Conservation (phyloP, 2,329 filamentous ascomycete species). For the Colletotrichum truncatum region DNA sequence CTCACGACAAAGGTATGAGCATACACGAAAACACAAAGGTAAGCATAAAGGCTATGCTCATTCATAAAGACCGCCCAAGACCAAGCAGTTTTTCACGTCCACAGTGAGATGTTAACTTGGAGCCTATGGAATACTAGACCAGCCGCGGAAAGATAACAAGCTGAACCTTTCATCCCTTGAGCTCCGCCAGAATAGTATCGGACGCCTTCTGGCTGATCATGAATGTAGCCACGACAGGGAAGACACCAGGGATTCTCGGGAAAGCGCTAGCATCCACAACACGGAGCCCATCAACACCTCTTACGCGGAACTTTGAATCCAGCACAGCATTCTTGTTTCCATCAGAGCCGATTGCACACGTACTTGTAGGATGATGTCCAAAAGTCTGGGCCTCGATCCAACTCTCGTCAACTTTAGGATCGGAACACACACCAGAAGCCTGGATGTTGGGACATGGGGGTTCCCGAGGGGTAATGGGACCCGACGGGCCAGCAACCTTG, state of each 20-base stretch:
- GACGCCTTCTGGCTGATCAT: constrained; percentile 71
- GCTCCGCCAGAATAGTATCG: constrained; percentile 56
- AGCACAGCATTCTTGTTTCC: constrained; percentile 64
- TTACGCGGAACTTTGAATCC: constrained; percentile 65
- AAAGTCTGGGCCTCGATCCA: constrained; percentile 54
- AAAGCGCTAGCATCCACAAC: constrained; percentile 71
- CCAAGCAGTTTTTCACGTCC: no score
- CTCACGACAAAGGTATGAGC: no score
- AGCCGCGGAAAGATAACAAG: no score
- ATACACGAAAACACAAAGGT: no score
- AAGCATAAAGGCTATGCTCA: no score
- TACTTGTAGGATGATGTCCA: constrained; percentile 66
- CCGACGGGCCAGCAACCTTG: constrained; percentile 29
- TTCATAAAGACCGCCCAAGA: no score
- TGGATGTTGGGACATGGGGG: constrained; percentile 30
- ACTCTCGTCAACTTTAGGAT: constrained; percentile 53
- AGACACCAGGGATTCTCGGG: constrained; percentile 54
- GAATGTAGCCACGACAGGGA: constrained; percentile 61
- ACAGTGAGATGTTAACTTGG: no score
- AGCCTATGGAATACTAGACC: no score
- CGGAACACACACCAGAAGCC: constrained; percentile 32
- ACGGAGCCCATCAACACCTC: constrained; percentile 62
- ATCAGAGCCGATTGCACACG: constrained; percentile 63
- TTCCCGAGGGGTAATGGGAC: constrained; percentile 33
- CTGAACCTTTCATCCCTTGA: no score